These are phyloP conservation scores for Xylaria sp. DNA, from an alignment of 2,329 filamentous ascomycete genomes.

Conservation along the genomic window DNA sequence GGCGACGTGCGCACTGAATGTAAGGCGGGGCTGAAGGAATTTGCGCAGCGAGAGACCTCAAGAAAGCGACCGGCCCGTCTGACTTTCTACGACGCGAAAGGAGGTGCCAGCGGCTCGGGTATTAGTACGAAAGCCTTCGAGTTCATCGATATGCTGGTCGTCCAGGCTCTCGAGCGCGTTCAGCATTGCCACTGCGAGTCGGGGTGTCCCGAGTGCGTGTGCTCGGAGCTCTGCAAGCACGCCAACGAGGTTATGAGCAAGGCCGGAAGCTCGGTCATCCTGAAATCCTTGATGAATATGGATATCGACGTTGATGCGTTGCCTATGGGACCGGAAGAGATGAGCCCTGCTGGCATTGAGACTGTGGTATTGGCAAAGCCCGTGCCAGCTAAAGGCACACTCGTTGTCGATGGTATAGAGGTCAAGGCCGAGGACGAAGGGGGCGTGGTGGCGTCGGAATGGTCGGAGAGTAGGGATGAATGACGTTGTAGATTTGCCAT, in stretches of 20 bases:
- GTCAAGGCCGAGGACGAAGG: constrained; percentile 35
- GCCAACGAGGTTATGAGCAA: constrained; percentile 94
- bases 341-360: constrained; percentile 74
- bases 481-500: no score
- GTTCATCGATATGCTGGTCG: constrained; percentile 79
- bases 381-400: constrained; percentile 54
- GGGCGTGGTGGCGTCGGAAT: neutral
- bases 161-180: constrained; percentile 77
- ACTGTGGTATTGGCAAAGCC: constrained; percentile 78
- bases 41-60: constrained; percentile 69
- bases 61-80: constrained; percentile 86
- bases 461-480: neutral
- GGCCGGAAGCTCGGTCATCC: constrained; percentile 79
- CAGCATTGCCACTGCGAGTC: constrained; percentile 76
- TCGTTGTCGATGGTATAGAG: constrained; percentile 33
- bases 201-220: constrained; percentile 91
- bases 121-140: constrained; percentile 95
- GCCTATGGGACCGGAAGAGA: constrained; percentile 81
- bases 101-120: constrained; percentile 80
- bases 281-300: constrained; percentile 75
- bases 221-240: constrained; percentile 82
- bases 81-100: constrained; percentile 95
- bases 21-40: constrained; percentile 87
- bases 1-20: constrained; percentile 95
- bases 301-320: constrained; percentile 83